Base-by-base conservation (phyloP, 2,329 filamentous ascomycete genomes). In the Westerdykella sp. region DNA sequence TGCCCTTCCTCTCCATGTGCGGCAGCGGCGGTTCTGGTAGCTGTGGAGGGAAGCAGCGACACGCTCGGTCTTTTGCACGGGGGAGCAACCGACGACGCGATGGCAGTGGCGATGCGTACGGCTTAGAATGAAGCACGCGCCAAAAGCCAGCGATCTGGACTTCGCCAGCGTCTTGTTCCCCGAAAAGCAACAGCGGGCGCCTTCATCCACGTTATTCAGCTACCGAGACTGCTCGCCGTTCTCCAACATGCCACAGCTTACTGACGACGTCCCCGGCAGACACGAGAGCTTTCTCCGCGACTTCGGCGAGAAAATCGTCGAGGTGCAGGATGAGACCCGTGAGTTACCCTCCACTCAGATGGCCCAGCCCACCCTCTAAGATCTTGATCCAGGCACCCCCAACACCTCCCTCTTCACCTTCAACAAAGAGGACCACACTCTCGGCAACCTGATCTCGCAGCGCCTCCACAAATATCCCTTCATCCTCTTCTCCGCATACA, bases 341-440 rank as follows among this genome's bases (percentile, higher is more conserved):
- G 76, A 69, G 84, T 71, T 30, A 16, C n/a, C 39, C 34, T 41
- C n/a, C 41, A 38, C 36, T 25, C 14, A 34, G 30, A 38, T 37
- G 21, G 18, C 9, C 31, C 18, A 22, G 23, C 23, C 34, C 9
- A 36, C 11, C 37, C 6, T 18, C 40, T n/a, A 43, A 22, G 10
- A 18, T 13, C 39, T 31, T 15, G 3, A 12, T 32, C 34, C 42
- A 93, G 89, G 88, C 62, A 89, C 95, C 65, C 87, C 91, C 16
- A 95, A 95, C 66, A 89, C 87, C n/a, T 86, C 88, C 9, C 86
- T 96, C 69, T 98, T 98, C 73, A 82, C 87, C 46, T 83, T 98
- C 70, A 87, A 88, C 70, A 97, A 96, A 69, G 93, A 98, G 68
- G 93, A 98, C 59, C 91, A 96, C 71, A 96, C 91, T 1, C 79